Base-by-base conservation (phyloP, 306 rosid species). In the Crotalaria pallida region DNA sequence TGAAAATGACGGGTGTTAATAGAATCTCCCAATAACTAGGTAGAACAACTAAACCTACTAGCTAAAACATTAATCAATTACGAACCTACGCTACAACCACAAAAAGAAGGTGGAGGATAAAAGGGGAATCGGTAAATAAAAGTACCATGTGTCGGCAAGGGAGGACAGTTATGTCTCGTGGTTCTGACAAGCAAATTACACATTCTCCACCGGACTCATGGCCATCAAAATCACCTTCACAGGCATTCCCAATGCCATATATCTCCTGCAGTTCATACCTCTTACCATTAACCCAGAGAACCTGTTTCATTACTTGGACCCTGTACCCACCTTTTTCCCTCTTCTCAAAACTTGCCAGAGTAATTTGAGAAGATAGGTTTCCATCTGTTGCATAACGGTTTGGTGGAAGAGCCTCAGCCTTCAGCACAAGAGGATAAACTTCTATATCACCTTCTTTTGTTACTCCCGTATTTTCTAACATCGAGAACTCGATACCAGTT, bases 131-230 rank as follows among this genome's bases (percentile, higher is more conserved):
- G 0, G 15, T 4, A 56, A 16, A 31, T 45, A 13, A 27, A 72
- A 51, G 8, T 77, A 84, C 88, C 88, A 81, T 84, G 71, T 80
- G 88, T 64, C 88, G 83, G 77, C 88, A 84, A 34, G 88, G 88
- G 48, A 84, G 85, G 16, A 77, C 79, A 8, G 79, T 68, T 73
- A 82, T 80, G 57, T 80, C 85, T 2, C 81, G 85, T n/a, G 88
- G 85, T 58, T 80, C 83, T 22, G 88, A 74, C 80, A 84, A 69
- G 83, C 88, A 80, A 65, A 80, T 70, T 33, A 84, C 77, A 57
- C 88, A 81, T 61, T 80, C 83, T 48, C 82, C 72, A 17, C 83
- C 85, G 64, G 80, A 65, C 11, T 80, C 80, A 38, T 57, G 70
- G 23, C 63, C 84, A n/a, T 49, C 72, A 26, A 49, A 34, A 49